Base-by-base conservation (phyloP, 2,329 filamentous ascomycete species). In the Ceratocystis variospora region DNA sequence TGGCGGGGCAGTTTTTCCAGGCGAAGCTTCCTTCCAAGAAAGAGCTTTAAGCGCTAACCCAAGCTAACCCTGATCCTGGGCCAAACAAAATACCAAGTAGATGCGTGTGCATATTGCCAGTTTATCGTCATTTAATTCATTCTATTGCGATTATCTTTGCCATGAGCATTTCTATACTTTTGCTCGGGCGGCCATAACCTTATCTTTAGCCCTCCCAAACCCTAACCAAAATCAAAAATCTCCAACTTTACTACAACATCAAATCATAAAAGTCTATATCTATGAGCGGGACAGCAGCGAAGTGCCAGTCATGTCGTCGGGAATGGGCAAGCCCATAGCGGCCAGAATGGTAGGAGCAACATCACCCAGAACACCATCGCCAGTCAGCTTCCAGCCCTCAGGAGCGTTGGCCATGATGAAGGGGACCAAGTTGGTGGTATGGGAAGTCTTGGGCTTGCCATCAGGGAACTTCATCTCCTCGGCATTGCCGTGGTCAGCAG, bases 381-480 rank as follows among this genome's bases (percentile, higher is more conserved):
- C 87, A 81, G 90, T 87, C 72, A 99, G 79, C 72, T 85, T 90
- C 87, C 88, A 96, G 71, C 89, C 89, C 74, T 88, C 83, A 50
- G 94, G 94, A 7, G 92, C 92, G 75, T 97, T 99, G 75, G 92
- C 90, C 92, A 99, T 96, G 77, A 97, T 85, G 75, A 99, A 93
- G 8, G 94, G 94, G 64, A 99, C 94, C 77, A 94, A 94, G 83
- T 99, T 99, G 71, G 88, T 92, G 59, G 94, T 99, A 81, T 99
- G 94, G 63, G 89, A 93, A 7, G 94, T 99, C 85, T 99, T 99
- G 72, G 94, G 94, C 75, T 90, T 96, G 75, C 92, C 91, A 75
- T 96, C 89, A 71, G 89, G 80, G 74, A 91, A 97, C 78, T 97
- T 88, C 94, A 99, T 99, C 81, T 99, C 94, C 80, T 99, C 94